A percentile compares a stretch with the other conserved stretches of the same genome.
Evolutionary conservation across 345 rosid species (phyloP).

Genomic region (Streptanthus diversifolius): DNA sequence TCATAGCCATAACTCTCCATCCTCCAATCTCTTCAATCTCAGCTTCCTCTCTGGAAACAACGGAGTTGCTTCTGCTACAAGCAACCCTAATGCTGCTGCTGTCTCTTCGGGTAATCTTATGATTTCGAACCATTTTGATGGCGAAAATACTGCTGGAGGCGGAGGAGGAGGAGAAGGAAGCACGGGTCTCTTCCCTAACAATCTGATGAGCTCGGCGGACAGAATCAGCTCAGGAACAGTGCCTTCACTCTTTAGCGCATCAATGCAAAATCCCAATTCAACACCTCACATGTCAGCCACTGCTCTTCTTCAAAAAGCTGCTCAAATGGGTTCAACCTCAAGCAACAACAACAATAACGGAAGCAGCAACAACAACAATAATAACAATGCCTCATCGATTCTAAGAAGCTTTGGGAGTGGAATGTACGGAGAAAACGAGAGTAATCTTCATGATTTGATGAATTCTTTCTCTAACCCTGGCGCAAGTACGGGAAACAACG

Average conservation of each 20-base stretch:
- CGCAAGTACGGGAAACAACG: slow-evolving; percentile 35
- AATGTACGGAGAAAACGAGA: slow-evolving; percentile 50
- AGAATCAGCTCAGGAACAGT: slow-evolving; percentile 44
- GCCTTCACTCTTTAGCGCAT: slow-evolving; percentile 51
- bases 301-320: slow-evolving; percentile 78
- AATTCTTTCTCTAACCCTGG: slow-evolving; percentile 43
- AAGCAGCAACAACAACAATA: slow-evolving; percentile 35
- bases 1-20: slow-evolving; percentile 25
- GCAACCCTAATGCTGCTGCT: slow-evolving; percentile 35
- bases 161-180: slow-evolving; percentile 37
- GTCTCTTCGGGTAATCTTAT: slow-evolving; percentile 37
- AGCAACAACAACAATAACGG: slow-evolving; percentile 37
- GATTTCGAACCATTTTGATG: slow-evolving; percentile 41
- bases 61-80: slow-evolving; percentile 29
- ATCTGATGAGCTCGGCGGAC: slow-evolving; percentile 36
- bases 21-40: slow-evolving; percentile 49
- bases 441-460: slow-evolving; percentile 57
- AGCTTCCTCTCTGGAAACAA: slow-evolving; percentile 47
- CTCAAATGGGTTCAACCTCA: slow-evolving; percentile 70
- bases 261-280: slow-evolving; percentile 45
- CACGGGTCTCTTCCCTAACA: slow-evolving; percentile 41
- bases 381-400: slow-evolving; percentile 43
- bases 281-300: slow-evolving; percentile 70
- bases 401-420: slow-evolving; percentile 49
- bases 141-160: slow-evolving; percentile 33